Evolutionary conservation across 2,329 filamentous ascomycete species (phyloP), one percentile per base, ranked within the genome.

Genomic region (Cladosporium phlei): DNA sequence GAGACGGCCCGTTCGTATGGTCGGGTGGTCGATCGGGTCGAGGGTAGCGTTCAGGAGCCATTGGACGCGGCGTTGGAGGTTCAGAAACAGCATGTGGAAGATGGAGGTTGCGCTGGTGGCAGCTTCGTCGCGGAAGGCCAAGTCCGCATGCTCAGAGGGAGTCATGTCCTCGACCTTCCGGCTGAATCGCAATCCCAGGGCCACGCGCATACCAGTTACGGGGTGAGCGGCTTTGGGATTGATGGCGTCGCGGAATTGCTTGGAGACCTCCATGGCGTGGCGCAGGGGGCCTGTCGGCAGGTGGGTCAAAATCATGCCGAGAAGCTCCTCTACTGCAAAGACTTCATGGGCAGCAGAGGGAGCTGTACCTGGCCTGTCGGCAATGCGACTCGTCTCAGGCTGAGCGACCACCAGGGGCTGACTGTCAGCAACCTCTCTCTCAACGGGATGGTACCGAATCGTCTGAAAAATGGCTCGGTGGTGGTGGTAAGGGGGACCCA

Each of bases 281-380:
- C 42, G 42, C 3, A 29, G 17, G 9, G 32, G 20, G 22, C 6
- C 8, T 5, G 27, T 22, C 6, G 24, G 30, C 11, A 45, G 8
- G 6, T 45, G 9, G 22, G 22, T 21, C 29, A 51, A 9, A 19
- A 51, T 48, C 22, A 49, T 33, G 2, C 39, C 46, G 11, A 52
- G 43, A 2, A 53, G 46, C 30, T 52, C 46, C 1, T 38, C 32
- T 3, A 27, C 39, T 1, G n/a, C n/a, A 14, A 53, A 48, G 14
- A 53, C 51, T 12, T 49, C 16, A 2, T 49, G 25, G 3, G 43
- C 38, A 2, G 35, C 20, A n/a, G 35, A 7, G 5, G 28, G n/a
- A 5, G 28, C 3, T 14, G 11, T 11, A 30, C 12, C 28, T 29
- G 11, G 27, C 5, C 10, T 5, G 27, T 11, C 10, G 4, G 10